Evolutionary conservation across 371 early-diverging fungal species (phyloP), one percentile per base, ranked within the genome.

Genomic region (Pancytospora philotis): DNA sequence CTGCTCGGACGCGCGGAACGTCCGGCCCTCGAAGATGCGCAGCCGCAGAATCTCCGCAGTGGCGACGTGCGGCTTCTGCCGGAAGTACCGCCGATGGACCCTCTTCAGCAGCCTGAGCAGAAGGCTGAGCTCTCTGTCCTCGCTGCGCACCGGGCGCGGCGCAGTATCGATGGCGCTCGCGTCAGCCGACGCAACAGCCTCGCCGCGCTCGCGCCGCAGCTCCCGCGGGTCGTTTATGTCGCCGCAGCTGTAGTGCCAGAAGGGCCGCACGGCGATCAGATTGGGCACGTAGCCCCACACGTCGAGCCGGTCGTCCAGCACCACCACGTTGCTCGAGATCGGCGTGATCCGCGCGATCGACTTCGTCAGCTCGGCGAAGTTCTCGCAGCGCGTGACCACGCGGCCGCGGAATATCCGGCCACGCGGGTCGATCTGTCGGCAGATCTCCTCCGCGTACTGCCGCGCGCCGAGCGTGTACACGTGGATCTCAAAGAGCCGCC

Each of bases 401-500:
- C 98, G 84, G 35, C 88, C 89, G 25, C 86, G 83, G 71, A 98
- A 96, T 22, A 86, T 80, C 16, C 71, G 83, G 3, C 85, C 78
- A 10, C 85, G 82, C 0, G 91, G 92, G 79, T 98, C 98, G 49
- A 98, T 85, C 6, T 87, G 84, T 10, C 83, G 82, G 0, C 89
- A 88, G 1, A 98, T 90, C 1, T 87, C 86, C 32, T 86, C 82
- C 31, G 95, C 98, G 81, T 98, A 98, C 57, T 84, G 83, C 19
- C 92, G 84, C 1, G 90, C 89, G 13, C 98, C 98, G 94, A 95
- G 93, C 1, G 98, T 96, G 77, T 96, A 98, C 60, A 98, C 90
- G 79, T 95, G 96, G 62, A 97, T 81, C 76, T 96, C 96, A 77
- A 86, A 73, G 27, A 77, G 58, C 61, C 83, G 66, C 8, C 84